Evolutionary conservation across 2,329 filamentous ascomycete genomes (phyloP), one percentile per base, ranked within the genome.

Genomic region (Ceratocystiopsis sp.): DNA sequence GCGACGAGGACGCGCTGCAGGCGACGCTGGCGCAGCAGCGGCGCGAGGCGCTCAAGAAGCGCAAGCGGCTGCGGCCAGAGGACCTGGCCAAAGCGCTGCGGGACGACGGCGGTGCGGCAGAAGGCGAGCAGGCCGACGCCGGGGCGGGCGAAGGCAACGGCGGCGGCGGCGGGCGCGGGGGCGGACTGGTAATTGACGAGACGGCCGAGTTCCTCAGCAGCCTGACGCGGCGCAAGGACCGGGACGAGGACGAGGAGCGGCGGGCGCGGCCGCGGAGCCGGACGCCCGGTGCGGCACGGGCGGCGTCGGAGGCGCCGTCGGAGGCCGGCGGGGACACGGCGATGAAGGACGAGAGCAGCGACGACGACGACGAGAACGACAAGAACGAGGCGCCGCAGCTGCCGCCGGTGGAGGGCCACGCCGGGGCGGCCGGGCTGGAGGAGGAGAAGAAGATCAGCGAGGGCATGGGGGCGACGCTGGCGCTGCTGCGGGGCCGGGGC

Each of bases 141-240:
- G 37, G 25, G 16, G 33, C 6, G 2, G 40, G 13, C 10, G 37
- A 16, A 13, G 40, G 18, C 13, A 34, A 55, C 61, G 11, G 66
- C 69, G 37, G 67, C 71, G 41, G 64, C 64, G 33, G 38, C n/a
- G 40, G 38, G 16, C 32, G 15, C 11, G 35, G 17, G 13, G 43
- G 40, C 18, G 89, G 86, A 2, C 66, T 98, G 2, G 73, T 95
- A n/a, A 87, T 98, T 45, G 89, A 95, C 47, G 91, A 95, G 56
- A 94, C 89, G 1, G 86, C 86, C 0, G 87, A 94, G 53, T 98
- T 98, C 53, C 82, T 98, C 29, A 81, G 86, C 21, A 85, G 85
- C 43, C 62, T 98, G 44, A 81, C 80, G 55, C 81, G 80, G 46
- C 75, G 79, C 14, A 71, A 67, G 17, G 66, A 69, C 9, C 64